A percentile compares a stretch with the other conserved stretches of the same genome.
These are phyloP conservation scores for Aspergillus fischeri DNA, from an alignment of 2,329 filamentous ascomycete genomes.

Conservation along the genomic window DNA sequence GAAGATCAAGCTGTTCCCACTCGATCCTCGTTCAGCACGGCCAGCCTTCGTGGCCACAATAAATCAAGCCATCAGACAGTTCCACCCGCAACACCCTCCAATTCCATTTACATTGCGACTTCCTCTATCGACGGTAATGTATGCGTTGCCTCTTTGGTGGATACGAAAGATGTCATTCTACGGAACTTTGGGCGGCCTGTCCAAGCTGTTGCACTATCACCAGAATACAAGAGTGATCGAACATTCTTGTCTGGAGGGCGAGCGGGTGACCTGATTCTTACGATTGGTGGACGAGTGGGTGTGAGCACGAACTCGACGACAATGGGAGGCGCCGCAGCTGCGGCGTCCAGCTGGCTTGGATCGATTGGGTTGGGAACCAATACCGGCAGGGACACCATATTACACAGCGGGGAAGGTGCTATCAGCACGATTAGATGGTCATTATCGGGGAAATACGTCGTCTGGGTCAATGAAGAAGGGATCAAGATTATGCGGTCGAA, in stretches of 20 bases:
- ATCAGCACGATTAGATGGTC: constrained; percentile 96
- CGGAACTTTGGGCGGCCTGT: constrained; percentile 92
- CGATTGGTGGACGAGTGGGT: constrained; percentile 72
- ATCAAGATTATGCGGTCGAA: constrained; percentile 97
- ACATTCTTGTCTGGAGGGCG: constrained; percentile 88
- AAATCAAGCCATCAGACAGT: constrained; percentile 17
- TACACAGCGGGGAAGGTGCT: constrained; percentile 88
- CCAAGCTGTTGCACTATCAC: constrained; percentile 88
- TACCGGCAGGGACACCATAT: constrained; percentile 75
- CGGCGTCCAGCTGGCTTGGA: constrained; percentile 86
- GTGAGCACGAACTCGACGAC: constrained; percentile 81
- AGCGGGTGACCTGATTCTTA: constrained; percentile 82
- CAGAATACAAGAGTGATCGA: constrained; percentile 84
- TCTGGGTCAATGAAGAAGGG: constrained; percentile 93
- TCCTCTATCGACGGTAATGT: constrained; percentile 95
- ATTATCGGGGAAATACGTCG: constrained; percentile 82
- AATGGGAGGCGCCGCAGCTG: constrained; percentile 66
- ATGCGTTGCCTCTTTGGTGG: constrained; percentile 81
- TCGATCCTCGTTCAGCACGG: constrained; percentile 25
- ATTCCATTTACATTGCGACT: constrained; percentile 88
- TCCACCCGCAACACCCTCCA: constrained; percentile 73
- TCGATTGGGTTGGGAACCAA: constrained; percentile 76
- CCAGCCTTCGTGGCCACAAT: constrained; percentile 28
- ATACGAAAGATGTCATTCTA: constrained; percentile 83
- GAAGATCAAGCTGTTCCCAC: constrained; percentile 24